Conservation (phyloP, 176 grass and related monocot genomes). For the Aechmea fasciata region DNA sequence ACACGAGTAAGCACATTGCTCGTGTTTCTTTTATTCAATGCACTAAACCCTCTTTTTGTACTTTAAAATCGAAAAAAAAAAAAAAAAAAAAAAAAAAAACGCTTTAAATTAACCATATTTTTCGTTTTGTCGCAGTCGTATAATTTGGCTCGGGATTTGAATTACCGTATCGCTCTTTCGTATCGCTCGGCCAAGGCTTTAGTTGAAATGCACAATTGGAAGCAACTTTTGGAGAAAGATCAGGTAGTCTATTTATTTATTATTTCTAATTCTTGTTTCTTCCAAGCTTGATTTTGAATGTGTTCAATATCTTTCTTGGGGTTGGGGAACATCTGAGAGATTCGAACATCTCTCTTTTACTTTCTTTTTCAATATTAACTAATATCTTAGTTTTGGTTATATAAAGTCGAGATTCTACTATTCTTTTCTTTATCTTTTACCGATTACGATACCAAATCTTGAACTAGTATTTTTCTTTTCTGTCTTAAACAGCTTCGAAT, state of each 20-base stretch:
- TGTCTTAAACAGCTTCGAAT: conserved; percentile 62
- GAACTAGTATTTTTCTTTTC: neutral
- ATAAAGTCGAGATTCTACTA: conserved; percentile 6
- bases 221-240: conserved; percentile 76
- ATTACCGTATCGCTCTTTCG: conserved; percentile 89
- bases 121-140: conserved; percentile 46
- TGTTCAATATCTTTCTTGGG: neutral
- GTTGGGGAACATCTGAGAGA: neutral
- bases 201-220: conserved; percentile 94
- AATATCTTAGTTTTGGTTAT: neutral
- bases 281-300: neutral
- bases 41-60: neutral
- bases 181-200: conserved; percentile 88
- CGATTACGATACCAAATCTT: conserved; percentile 7
- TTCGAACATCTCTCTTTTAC: neutral
- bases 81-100: neutral
- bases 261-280: neutral
- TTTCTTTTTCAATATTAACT: no score
- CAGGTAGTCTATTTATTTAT: conserved; percentile 40
- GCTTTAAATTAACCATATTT: neutral
- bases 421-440: conserved; percentile 1
- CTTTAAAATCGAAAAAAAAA: neutral
- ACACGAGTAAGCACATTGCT: conserved; percentile 51
- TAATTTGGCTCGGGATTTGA: conserved; percentile 99
- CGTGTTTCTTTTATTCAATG: neutral